These are phyloP conservation scores for Paracamarosporium sp. DNA, from an alignment of 2,329 filamentous ascomycete genomes.

Conservation along the genomic window DNA sequence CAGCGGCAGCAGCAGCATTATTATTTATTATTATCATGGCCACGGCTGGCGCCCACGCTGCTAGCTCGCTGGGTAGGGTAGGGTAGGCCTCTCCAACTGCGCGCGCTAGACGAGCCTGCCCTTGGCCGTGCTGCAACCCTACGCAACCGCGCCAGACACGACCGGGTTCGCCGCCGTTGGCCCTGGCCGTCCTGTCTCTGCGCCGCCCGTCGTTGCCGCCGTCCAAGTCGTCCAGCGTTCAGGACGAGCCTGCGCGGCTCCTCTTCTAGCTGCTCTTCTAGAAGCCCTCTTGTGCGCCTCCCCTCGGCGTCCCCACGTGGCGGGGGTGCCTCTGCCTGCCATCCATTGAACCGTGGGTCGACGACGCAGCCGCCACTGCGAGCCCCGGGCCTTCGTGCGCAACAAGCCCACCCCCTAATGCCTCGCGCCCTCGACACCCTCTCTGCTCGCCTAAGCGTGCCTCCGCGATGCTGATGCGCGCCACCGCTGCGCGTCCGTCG, in stretches of 20 bases:
- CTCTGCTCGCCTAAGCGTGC: background rate
- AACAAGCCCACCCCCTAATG: background rate
- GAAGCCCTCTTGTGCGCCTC: background rate
- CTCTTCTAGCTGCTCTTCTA: constrained; percentile 4
- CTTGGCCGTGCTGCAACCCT: background rate
- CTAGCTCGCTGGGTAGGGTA: constrained; percentile 3
- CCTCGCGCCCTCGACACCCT: constrained; percentile 1
- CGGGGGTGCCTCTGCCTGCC: background rate
- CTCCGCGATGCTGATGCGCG: background rate
- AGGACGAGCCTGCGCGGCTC: background rate
- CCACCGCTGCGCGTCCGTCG: background rate
- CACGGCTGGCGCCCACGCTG: background rate
- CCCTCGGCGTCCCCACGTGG: constrained; percentile 1
- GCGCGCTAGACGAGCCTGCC: background rate
- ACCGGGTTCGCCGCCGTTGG: background rate
- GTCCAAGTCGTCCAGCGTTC: background rate
- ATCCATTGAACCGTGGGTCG: background rate
- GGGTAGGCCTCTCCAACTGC: too few relatives aligned
- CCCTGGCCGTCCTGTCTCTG: too few relatives aligned
- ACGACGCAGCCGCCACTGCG: background rate
- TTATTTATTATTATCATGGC: background rate
- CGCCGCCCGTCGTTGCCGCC: too few relatives aligned
- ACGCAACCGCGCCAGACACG: background rate
- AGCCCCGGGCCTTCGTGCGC: background rate
- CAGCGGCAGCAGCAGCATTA: background rate